Conservation (phyloP, 495 filamentous ascomycete genomes). For the Trichoderma parareesei region DNA sequence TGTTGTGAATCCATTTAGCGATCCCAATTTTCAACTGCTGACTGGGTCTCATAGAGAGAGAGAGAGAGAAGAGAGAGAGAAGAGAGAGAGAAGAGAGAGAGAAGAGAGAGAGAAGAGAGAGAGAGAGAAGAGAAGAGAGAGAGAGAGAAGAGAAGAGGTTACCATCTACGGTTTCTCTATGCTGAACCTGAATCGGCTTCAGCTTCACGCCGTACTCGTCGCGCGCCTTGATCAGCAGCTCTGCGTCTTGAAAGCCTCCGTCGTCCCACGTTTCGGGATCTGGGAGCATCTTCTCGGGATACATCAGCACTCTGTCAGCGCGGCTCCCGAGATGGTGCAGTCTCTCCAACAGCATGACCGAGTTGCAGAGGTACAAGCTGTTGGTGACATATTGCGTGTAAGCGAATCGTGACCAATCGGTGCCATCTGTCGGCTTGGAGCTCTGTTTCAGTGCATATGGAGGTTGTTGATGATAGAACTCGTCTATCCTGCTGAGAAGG, state of each 20-base stretch:
- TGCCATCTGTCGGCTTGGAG: background rate
- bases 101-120: background rate
- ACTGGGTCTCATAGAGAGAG: background rate
- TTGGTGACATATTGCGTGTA: conserved; percentile 68
- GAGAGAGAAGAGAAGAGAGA: background rate
- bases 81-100: conserved; percentile 10
- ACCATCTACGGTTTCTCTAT: conserved; percentile 35
- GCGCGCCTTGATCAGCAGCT: conserved; percentile 50
- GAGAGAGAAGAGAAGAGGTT: conserved; percentile 12
- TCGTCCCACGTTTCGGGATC: conserved; percentile 13
- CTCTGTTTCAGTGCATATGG: background rate
- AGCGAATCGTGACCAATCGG: conserved; percentile 56
- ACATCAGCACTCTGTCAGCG: conserved; percentile 60
- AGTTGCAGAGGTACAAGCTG: conserved; percentile 63
- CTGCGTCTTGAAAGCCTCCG: conserved; percentile 29
- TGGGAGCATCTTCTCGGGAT: conserved; percentile 49
- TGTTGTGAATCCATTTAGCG: too few relatives aligned
- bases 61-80: background rate
- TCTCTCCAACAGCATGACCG: conserved; percentile 65
- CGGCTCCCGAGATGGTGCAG: conserved; percentile 51
- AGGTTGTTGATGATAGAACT: background rate
- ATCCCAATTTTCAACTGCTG: background rate
- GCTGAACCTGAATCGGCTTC: conserved; percentile 51
- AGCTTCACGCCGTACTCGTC: conserved; percentile 54
- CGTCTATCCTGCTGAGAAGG: background rate